Base-by-base conservation (phyloP, 345 rosid species). In the Brassica carinata region DNA sequence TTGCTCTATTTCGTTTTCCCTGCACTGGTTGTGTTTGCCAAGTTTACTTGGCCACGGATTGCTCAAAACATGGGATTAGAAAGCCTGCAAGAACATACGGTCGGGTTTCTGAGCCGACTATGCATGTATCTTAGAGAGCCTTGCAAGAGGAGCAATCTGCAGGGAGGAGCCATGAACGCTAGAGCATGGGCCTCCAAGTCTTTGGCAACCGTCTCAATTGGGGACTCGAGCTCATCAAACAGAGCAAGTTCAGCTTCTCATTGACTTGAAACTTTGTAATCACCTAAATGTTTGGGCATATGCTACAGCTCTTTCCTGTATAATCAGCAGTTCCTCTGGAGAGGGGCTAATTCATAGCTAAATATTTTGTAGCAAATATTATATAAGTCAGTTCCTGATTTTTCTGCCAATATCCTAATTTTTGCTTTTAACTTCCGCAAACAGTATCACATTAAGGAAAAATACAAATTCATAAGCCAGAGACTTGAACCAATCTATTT, bases 171-270 rank as follows among this genome's bases (percentile, higher is more conserved):
- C 2, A 84, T 92, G 86, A 93, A 89, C 77, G 97, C 99, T 6
- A 85, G 91, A 73, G 92, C 94, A 14, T 93, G 98, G 99, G 98
- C 96, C 11, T 96, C 99, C 2, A 96, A 96, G 81, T 96, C 99
- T 48, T 92, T 96, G 36, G 99, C 95, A 0, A 92, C 97, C 1
- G 99, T 96, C 58, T 90, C 99, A 3, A 91, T 96, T 0, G 96
- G 97, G 8, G 99, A 96, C 55, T 90, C 92, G 34, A 90, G 94
- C 83, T 81, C 91, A 45, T 77, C 84, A 40, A 89, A 94, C 87
- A 82, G 91, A 65, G 80, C 73, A 59, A 67, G 64, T 34, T 81
- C 81, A 72, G n/a, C 75, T 15, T 59, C 81, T 67, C 77, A 77
- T 34, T 77, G 75, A 82, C 67, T 77, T 76, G 5, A 33, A 38